Conservation (phyloP, 495 filamentous ascomycete genomes). For the Zalerion maritima region DNA sequence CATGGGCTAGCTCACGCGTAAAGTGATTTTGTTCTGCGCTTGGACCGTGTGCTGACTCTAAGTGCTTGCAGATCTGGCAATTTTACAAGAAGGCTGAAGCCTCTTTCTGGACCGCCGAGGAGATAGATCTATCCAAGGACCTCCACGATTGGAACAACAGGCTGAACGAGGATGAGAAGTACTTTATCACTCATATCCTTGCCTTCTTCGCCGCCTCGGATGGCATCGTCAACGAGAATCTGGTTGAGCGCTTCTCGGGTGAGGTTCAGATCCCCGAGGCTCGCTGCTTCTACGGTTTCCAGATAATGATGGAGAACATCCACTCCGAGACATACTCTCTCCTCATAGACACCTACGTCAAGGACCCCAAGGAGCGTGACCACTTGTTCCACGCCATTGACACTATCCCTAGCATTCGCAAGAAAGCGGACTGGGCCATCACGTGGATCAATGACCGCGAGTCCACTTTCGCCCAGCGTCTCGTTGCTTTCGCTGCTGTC, state of each 20-base stretch:
- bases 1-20: slow-evolving; percentile 43
- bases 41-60: no score
- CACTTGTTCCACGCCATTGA: slow-evolving; percentile 98
- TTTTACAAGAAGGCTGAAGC: slow-evolving; percentile 99
- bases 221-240: slow-evolving; percentile 98
- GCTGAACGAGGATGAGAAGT: slow-evolving; percentile 91
- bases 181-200: slow-evolving; percentile 95
- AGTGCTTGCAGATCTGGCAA: slow-evolving; percentile 73
- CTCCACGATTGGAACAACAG: slow-evolving; percentile 98
- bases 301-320: slow-evolving; percentile 99
- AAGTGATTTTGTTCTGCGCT: slow-evolving; percentile 49
- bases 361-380: slow-evolving; percentile 87
- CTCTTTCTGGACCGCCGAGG: slow-evolving; percentile 98
- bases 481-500: slow-evolving; percentile 93
- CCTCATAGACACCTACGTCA: slow-evolving; percentile 98
- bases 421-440: slow-evolving; percentile 97
- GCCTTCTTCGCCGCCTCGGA: slow-evolving; percentile 99
- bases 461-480: slow-evolving; percentile 87
- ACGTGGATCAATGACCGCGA: slow-evolving; percentile 85
- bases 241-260: slow-evolving; percentile 91
- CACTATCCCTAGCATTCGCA: slow-evolving; percentile 91
- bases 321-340: slow-evolving; percentile 99
- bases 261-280: slow-evolving; percentile 97
- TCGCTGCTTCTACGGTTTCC: slow-evolving; percentile 99
- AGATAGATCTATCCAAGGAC: slow-evolving; percentile 98